Percentiles rank a stretch among this genome's conserved stretches.
Conservation (phyloP, 2,329 filamentous ascomycete species). For the Ascocoryne sarcoides region DNA sequence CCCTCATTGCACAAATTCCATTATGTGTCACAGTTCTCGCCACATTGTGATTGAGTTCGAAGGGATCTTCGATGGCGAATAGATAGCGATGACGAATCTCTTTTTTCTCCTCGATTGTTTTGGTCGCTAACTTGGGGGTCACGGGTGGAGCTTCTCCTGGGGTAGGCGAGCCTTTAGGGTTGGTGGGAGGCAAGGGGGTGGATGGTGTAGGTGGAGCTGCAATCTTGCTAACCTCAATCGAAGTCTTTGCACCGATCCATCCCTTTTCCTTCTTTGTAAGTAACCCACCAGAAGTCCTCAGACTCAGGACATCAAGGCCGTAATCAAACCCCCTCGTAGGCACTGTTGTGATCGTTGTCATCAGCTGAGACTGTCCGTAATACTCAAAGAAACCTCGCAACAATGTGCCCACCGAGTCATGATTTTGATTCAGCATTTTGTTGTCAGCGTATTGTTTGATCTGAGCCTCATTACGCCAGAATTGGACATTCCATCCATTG, state of each 20-base stretch:
- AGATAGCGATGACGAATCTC: slow-evolving; percentile 74
- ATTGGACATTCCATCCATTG: slow-evolving; percentile 62
- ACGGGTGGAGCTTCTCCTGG: slow-evolving; percentile 2
- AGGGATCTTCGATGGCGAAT: slow-evolving; percentile 87
- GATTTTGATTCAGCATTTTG: slow-evolving; percentile 58
- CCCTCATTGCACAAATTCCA: slow-evolving; percentile 71
- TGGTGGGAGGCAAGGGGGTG: slow-evolving; percentile 1
- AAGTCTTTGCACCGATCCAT: slow-evolving; percentile 77
- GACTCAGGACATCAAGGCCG: slow-evolving; percentile 69
- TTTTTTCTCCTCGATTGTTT: slow-evolving; percentile 35
- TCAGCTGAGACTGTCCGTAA: slow-evolving; percentile 50
- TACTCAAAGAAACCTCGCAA: slow-evolving; percentile 84
- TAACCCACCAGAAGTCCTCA: slow-evolving; percentile 63
- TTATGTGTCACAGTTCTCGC: slow-evolving; percentile 77
- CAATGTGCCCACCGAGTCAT: slow-evolving; percentile 59
- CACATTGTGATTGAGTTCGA: slow-evolving; percentile 81
- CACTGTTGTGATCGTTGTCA: slow-evolving; percentile 41
- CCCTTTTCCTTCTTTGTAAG: slow-evolving; percentile 68
- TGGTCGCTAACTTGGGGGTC: slow-evolving; percentile 9
- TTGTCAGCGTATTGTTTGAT: slow-evolving; percentile 52
- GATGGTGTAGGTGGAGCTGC: slow-evolving; percentile 23
- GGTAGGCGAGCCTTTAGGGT: background rate
- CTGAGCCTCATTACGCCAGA: slow-evolving; percentile 67
- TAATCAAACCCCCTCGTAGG: slow-evolving; percentile 62
- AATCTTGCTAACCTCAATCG: slow-evolving; percentile 42